phyloP scores from a whole-genome alignment of 805 yeast species.

The Blastobotrys peoriensis region DNA sequence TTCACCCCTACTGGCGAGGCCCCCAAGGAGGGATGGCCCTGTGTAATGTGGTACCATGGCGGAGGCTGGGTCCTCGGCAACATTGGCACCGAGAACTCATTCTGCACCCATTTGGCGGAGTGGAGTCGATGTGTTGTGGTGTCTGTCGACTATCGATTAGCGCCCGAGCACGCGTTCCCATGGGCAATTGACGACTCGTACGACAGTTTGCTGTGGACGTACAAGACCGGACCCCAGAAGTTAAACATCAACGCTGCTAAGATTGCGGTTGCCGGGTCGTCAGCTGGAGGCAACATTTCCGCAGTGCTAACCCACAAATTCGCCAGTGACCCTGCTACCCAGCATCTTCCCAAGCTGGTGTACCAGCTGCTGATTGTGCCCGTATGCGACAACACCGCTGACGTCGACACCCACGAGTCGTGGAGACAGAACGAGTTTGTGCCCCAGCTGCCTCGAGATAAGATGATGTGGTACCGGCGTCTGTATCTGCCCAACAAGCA shows the following conservation, averaged over 20 bases:
- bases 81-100: slow-evolving; percentile 37
- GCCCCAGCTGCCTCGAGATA: slow-evolving; percentile 41
- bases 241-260: slow-evolving; percentile 20
- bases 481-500: slow-evolving; percentile 37
- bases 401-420: slow-evolving; percentile 32
- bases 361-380: slow-evolving; percentile 40
- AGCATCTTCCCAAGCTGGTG: slow-evolving; percentile 31
- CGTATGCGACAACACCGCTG: slow-evolving; percentile 25
- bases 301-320: slow-evolving; percentile 27
- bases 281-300: slow-evolving; percentile 38
- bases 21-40: slow-evolving; percentile 36
- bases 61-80: slow-evolving; percentile 43
- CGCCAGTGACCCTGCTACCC: slow-evolving; percentile 23
- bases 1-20: slow-evolving; percentile 34
- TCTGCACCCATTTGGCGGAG: slow-evolving; percentile 38
- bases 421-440: slow-evolving; percentile 30
- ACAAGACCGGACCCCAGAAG: slow-evolving; percentile 12
- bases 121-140: slow-evolving; percentile 33
- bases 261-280: slow-evolving; percentile 41
- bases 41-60: slow-evolving; percentile 38
- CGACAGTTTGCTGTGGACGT: slow-evolving; percentile 24
- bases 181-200: slow-evolving; percentile 40
- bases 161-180: slow-evolving; percentile 47
- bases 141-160: slow-evolving; percentile 44
- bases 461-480: slow-evolving; percentile 43